phyloP scores from a whole-genome alignment of 2,329 filamentous ascomycete species.

The Verticillium dahliae region DNA sequence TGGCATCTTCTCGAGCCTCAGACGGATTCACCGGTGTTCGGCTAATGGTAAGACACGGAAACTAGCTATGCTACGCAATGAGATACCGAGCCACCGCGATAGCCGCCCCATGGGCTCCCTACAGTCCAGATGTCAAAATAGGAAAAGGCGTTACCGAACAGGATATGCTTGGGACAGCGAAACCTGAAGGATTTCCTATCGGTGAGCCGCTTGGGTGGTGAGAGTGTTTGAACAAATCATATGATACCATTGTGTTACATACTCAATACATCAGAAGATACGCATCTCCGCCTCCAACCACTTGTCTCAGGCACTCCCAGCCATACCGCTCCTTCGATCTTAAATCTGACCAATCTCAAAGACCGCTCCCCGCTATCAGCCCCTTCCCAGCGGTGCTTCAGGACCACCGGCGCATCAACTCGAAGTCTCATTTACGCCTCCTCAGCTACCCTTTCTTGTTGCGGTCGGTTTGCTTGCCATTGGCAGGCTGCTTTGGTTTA shows the following conservation, averaged over 20 bases:
- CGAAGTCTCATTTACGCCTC: neutral
- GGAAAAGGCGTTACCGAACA: neutral
- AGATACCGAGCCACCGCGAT: neutral
- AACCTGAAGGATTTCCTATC: neutral
- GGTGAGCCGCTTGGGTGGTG: too few relatives aligned
- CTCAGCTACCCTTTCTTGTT: neutral
- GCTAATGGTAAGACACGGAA: neutral
- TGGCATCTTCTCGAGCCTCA: neutral
- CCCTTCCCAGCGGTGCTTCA: neutral
- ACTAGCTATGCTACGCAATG: neutral
- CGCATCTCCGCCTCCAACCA: too few relatives aligned
- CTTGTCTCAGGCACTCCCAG: neutral
- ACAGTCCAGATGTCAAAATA: neutral
- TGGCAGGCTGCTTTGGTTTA: neutral
- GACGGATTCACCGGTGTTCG: neutral
- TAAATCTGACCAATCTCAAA: neutral
- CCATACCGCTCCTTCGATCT: neutral
- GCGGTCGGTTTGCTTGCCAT: neutral
- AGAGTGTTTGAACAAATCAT: too few relatives aligned
- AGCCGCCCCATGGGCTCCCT: neutral
- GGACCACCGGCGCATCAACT: neutral
- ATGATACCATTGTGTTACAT: too few relatives aligned
- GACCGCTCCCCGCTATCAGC: neutral
- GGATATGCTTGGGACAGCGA: neutral
- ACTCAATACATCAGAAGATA: too few relatives aligned